These are phyloP conservation scores for Cordia subcordata DNA, from an alignment of 257 asterid genomes.

Conservation along the genomic window DNA sequence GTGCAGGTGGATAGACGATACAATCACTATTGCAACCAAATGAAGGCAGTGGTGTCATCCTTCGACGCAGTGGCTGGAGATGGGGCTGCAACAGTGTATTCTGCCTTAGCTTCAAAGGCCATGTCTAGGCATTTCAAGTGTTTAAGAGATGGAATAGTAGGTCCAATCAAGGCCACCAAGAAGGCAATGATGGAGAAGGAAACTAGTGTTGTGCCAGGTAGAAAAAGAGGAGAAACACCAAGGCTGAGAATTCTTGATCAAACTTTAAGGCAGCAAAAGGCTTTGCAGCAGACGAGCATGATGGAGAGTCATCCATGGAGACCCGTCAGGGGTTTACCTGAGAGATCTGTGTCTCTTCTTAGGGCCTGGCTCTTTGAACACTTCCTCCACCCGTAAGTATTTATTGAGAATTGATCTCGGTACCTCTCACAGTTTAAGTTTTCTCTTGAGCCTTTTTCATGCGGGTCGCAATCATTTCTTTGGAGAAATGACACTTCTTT, in stretches of 20 bases:
- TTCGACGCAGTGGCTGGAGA: conserved; percentile 75
- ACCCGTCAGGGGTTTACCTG: conserved; percentile 86
- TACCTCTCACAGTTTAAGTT: conserved; percentile 18
- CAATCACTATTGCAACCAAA: conserved; percentile 82
- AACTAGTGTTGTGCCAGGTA: conserved; percentile 29
- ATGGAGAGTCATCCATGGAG: conserved; percentile 93
- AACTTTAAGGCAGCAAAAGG: conserved; percentile 70
- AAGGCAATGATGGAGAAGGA: conserved; percentile 78
- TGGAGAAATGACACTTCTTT: conserved; percentile 17
- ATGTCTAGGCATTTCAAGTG: conserved; percentile 88
- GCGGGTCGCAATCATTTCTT: conserved; percentile 36
- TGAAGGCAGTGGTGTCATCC: conserved; percentile 61
- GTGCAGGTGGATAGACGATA: conserved; percentile 84
- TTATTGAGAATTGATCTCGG: no score
- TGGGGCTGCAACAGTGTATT: conserved; percentile 67
- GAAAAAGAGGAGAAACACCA: conserved; percentile 77
- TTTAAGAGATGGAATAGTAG: conserved; percentile 58
- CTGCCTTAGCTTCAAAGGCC: conserved; percentile 66
- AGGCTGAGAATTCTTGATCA: conserved; percentile 67
- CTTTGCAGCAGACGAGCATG: conserved; percentile 66
- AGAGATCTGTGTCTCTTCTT: conserved; percentile 66
- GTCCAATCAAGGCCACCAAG: conserved; percentile 52
- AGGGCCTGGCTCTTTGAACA: conserved; percentile 98
- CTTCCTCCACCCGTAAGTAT: conserved; percentile 97
- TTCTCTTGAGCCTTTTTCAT: conserved; percentile 18